Evolutionary conservation across 2,329 filamentous ascomycete species (phyloP).

Genomic region (Aschersonia sp.): DNA sequence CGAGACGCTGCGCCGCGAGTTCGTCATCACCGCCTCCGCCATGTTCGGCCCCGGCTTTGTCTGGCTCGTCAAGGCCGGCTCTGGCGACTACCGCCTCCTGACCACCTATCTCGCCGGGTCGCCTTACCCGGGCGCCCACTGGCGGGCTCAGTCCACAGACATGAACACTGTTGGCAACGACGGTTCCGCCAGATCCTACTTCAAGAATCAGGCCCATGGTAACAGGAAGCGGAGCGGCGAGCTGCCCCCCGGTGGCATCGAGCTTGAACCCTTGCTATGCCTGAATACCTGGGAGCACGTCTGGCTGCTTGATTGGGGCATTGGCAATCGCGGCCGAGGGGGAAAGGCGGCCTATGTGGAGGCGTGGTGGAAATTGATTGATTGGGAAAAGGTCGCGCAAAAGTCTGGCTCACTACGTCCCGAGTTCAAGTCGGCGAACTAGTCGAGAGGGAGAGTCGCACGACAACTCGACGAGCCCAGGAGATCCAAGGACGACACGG

Average conservation of each 20-base stretch:
- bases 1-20: slow-evolving; percentile 66
- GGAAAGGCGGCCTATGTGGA: slow-evolving; percentile 67
- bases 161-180: slow-evolving; percentile 47
- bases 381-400: slow-evolving; percentile 63
- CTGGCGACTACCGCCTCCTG: slow-evolving; percentile 50
- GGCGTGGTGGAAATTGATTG: slow-evolving; percentile 75
- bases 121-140: slow-evolving; percentile 75
- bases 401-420: slow-evolving; percentile 18
- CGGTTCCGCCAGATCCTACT: slow-evolving; percentile 20
- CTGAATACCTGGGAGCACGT: slow-evolving; percentile 95
- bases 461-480: too few relatives aligned
- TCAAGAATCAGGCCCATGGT: slow-evolving; percentile 22
- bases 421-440: slow-evolving; percentile 15
- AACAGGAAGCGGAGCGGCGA: slow-evolving; percentile 13
- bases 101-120: slow-evolving; percentile 85
- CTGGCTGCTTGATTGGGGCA: slow-evolving; percentile 70
- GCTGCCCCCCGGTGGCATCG: slow-evolving; percentile 50
- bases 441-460: neutral
- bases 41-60: slow-evolving; percentile 98
- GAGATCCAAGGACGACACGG: too few relatives aligned
- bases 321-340: slow-evolving; percentile 38
- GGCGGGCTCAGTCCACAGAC: slow-evolving; percentile 54
- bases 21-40: slow-evolving; percentile 64
- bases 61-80: slow-evolving; percentile 63
- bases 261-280: slow-evolving; percentile 67